Percentiles rank a stretch among this genome's conserved stretches.
phyloP scores from a whole-genome alignment of 2,329 filamentous ascomycete genomes.

The Tolypocladium album region DNA sequence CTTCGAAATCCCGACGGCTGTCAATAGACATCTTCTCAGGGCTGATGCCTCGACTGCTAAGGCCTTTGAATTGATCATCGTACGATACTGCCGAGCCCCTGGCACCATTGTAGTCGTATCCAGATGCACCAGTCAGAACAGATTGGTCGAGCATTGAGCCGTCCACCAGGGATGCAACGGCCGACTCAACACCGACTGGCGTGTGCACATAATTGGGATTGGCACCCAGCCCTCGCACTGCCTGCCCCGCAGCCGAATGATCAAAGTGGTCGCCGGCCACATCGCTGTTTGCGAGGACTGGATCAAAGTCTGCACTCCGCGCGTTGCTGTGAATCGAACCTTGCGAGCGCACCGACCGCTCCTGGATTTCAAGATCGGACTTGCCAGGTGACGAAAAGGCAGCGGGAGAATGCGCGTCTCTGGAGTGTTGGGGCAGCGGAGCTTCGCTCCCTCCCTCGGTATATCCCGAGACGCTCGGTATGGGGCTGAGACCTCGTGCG shows the following conservation, averaged over 20 bases:
- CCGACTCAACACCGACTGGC: constrained; percentile 68
- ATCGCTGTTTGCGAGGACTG: constrained; percentile 44
- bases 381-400: constrained; percentile 54
- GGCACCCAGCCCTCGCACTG: constrained; percentile 58
- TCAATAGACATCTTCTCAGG: constrained; percentile 31
- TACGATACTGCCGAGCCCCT: constrained; percentile 26
- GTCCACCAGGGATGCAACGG: constrained; percentile 76
- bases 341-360: constrained; percentile 21
- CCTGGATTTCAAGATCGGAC: constrained; percentile 27
- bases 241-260: constrained; percentile 52
- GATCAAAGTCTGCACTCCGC: constrained; percentile 40
- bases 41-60: constrained; percentile 23
- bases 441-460: constrained; percentile 56
- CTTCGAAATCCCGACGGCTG: constrained; percentile 24
- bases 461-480: constrained; percentile 86
- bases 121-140: constrained; percentile 52
- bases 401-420: constrained; percentile 36
- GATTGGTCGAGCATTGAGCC: constrained; percentile 62
- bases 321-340: constrained; percentile 28
- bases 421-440: constrained; percentile 45
- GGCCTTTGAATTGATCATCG: constrained; percentile 18
- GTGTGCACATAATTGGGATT: constrained; percentile 71
- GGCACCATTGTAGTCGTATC: constrained; percentile 31
- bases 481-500: constrained; percentile 69
- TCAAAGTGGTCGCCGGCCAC: constrained; percentile 46